Evolutionary conservation across 306 rosid species (phyloP), one percentile per base, ranked within the genome.

Genomic region (Canavalia gladiata): DNA sequence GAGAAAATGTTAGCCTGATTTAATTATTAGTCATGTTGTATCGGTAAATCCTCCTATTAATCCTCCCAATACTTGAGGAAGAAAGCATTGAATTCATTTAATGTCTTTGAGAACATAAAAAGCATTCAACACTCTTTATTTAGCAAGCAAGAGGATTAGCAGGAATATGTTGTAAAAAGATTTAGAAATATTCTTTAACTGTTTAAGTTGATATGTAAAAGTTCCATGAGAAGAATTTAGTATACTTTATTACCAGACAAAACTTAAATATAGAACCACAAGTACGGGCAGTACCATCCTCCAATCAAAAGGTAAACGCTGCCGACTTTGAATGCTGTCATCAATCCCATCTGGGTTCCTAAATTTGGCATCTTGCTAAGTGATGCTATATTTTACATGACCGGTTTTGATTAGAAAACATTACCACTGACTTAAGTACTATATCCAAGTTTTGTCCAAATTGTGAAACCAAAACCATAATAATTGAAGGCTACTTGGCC

Each of bases 121-220:
- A 35, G 13, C 25, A 43, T 67, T 8, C 39, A 68, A 68, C 9
- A 45, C 52, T 29, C 25, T 18, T 9, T 25, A 10, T 67, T 42
- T 67, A 12, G 34, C 41, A 8, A 66, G 34, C 42, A 18, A 10
- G 72, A 30, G 12, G 68, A 62, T 34, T 62, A 65, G 51, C 6
- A 66, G 30, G 13, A 64, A 29, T 62, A 64, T 13, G 37, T 64
- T 35, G 49, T 37, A 37, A 37, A 4, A 39, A 49, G 7, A 41
- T 65, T 65, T 31, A 7, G 34, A 65, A 65, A 39, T 49, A n/a
- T 18, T 66, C 35, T 8, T 42, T 42, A 66, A 43, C 7, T 41
- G 18, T 39, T 62, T 67, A 50, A 70, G 54, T 52, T 51, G 45
- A 69, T 77, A 82, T 47, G 46, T 65, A 75, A 58, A 47, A 35